phyloP scores from a whole-genome alignment of 305 asterid genomes.

The Rubia tinctorum region DNA sequence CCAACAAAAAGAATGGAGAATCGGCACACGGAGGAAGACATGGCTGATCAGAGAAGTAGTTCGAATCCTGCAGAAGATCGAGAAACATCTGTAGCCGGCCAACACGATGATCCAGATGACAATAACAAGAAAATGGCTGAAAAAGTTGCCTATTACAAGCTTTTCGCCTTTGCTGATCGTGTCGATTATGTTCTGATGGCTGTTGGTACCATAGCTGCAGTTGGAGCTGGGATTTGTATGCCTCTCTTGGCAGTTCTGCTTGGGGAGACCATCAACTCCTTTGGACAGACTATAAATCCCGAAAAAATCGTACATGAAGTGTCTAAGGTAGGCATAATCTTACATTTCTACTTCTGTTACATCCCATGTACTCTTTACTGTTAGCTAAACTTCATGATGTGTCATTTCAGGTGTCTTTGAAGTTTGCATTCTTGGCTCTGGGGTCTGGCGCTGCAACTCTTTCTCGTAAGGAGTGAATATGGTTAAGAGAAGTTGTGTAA shows the following conservation, averaged over 20 bases:
- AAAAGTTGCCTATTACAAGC: conserved; percentile 39
- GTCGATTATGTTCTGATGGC: conserved; percentile 46
- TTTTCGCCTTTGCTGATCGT: conserved; percentile 57
- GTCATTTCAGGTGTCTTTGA: conserved; percentile 47
- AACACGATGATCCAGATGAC: neutral
- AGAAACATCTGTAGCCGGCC: neutral
- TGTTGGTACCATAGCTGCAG: conserved; percentile 48
- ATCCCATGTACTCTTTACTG: neutral
- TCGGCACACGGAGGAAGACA: neutral
- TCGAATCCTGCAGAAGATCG: neutral
- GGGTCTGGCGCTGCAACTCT: conserved; percentile 67
- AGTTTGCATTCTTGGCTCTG: conserved; percentile 61
- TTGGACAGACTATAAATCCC: conserved; percentile 40
- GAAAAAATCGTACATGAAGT: conserved; percentile 37
- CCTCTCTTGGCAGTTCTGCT: conserved; percentile 64
- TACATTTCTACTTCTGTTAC: neutral
- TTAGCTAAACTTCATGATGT: neutral
- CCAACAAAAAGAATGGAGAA: neutral
- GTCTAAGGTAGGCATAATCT: conserved; percentile 47
- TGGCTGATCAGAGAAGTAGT: conserved; percentile 4
- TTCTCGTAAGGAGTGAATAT: conserved; percentile 41
- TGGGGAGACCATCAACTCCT: conserved; percentile 61
- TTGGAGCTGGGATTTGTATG: conserved; percentile 53
- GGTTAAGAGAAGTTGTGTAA: neutral
- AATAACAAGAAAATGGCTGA: neutral